These are phyloP conservation scores for Mycena olivaceomarginata DNA, from an alignment of 768 basidiomycete species.

Conservation along the genomic window DNA sequence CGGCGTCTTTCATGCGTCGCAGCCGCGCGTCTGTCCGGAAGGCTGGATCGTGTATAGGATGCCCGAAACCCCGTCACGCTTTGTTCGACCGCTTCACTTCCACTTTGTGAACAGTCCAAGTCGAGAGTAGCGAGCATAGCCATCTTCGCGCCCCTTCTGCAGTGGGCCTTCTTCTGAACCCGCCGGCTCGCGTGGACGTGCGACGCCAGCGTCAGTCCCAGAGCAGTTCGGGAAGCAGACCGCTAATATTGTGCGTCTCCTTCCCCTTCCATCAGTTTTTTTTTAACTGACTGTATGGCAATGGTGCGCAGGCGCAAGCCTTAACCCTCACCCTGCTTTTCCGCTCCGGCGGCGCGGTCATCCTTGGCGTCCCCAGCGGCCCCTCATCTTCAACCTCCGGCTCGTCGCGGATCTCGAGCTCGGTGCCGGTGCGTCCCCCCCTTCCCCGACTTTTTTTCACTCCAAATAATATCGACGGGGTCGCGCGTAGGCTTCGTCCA, in stretches of 20 bases:
- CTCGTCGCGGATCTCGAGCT: conserved; percentile 85
- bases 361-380: conserved; percentile 94
- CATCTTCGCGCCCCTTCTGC: conserved; percentile 44
- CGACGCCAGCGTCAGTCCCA: conserved; percentile 85
- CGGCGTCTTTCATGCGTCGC: no score
- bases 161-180: conserved; percentile 45
- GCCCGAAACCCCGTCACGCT: no score
- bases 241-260: conserved; percentile 61
- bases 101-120: no score
- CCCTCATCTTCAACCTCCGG: conserved; percentile 85
- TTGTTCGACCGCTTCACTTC: no score
- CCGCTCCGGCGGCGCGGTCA: conserved; percentile 86
- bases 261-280: neutral
- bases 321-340: conserved; percentile 96
- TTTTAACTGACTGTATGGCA: conserved; percentile 62
- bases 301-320: conserved; percentile 85
- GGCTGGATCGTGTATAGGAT: no score
- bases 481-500: conserved; percentile 80
- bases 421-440: conserved; percentile 70
- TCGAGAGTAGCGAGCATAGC: conserved; percentile 22
- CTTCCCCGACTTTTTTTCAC: neutral
- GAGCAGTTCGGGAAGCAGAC: conserved; percentile 67
- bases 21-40: no score
- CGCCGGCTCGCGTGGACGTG: conserved; percentile 91
- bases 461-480: neutral